Base-by-base conservation (phyloP, 2,329 filamentous ascomycete species). In the Nigrograna mackinnonii region DNA sequence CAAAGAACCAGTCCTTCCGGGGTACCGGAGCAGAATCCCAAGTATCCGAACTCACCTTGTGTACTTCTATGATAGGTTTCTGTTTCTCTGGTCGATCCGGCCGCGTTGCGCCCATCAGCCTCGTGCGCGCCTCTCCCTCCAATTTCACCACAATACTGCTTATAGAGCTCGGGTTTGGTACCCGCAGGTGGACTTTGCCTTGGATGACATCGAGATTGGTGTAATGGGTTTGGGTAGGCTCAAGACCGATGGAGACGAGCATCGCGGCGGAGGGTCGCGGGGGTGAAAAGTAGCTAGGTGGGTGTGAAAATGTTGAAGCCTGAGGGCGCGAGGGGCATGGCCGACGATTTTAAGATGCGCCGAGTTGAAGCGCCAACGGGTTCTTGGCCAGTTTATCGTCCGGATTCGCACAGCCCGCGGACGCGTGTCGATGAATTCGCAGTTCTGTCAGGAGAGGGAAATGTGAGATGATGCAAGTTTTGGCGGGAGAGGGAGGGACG, bases 191-290 rank as follows among this genome's bases (percentile, higher is more conserved):
- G 18, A 80, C 72, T 44, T 67, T 68, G 40, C 89, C 89, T 21
- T 75, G 78, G 46, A 94, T 79, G 47, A 80, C 72, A 67, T 92
- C 89, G 57, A 91, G 82, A 62, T 92, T 92, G 38, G 89, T 92
- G 68, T 86, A 89, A 73, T 87, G 86, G 54, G 83, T 79, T 51
- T 84, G 83, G 37, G 79, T 79, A 37, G 57, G 83, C 56, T 88
- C 81, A 54, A 90, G 79, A 35, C 76, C 71, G 57, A 90, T 82
- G 46, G 80, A 77, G 58, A 88, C 80, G 36, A 84, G 41, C 62
- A 66, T 66, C 4, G 33, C 52, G 42, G 35, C 38, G 14, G 16
- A 21, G 14, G 32, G 24, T 28, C 24, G 24, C 24, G 24, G 24
- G 24, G 24, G 9, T 28, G 24, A 9, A 28, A n/a, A n/a, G n/a